Base-by-base conservation (phyloP, 1,284 basidiomycete genomes). In the Marasmius sp. region DNA sequence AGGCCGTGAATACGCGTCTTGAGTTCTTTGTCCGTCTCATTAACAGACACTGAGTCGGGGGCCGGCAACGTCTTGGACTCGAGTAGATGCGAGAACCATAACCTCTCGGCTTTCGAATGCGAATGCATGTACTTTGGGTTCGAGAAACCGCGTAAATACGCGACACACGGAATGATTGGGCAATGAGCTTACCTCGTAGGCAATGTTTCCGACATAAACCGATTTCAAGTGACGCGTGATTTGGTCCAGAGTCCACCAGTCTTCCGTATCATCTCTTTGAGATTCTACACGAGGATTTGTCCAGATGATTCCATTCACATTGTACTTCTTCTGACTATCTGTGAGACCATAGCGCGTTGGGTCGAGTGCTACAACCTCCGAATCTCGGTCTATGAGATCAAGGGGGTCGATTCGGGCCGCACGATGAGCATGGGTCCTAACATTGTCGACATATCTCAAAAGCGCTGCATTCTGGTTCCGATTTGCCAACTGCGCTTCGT, bases 321-420 rank as follows among this genome's bases (percentile, higher is more conserved):
- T 84, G 71, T 91, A 93, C 50, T 77, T 76, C 62, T 80, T 74
- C 3, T 75, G 70, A 12, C 77, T 72, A 61, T 90, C 83, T 1
- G 72, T 59, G 2, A 95, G 81, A 0, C 92, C 92, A 66, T 96
- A 96, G 36, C 94, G 84, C 53, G 79, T 71, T 0, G 93, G 91
- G 67, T 92, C 83, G 33, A 97, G 82, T 1, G 94, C 94, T 3
- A 85, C 87, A 0, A 96, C 92, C 69, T 89, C 88, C n/a, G 62
- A 64, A 68, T 95, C 92, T 37, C 94, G 86, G 61, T 92, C 87
- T 49, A 95, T 89, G 53, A 96, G 76, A 74, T 94, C 92, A 22
- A 96, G 78, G 0, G 94, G 94, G 71, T 97, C 94, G 52, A 96
- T 90, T 59, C 85, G 81, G 0, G 91, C 92, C 12, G 93, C 91